Evolutionary conservation across 2,329 filamentous ascomycete species (phyloP).

Genomic region (Penicillium sp.): DNA sequence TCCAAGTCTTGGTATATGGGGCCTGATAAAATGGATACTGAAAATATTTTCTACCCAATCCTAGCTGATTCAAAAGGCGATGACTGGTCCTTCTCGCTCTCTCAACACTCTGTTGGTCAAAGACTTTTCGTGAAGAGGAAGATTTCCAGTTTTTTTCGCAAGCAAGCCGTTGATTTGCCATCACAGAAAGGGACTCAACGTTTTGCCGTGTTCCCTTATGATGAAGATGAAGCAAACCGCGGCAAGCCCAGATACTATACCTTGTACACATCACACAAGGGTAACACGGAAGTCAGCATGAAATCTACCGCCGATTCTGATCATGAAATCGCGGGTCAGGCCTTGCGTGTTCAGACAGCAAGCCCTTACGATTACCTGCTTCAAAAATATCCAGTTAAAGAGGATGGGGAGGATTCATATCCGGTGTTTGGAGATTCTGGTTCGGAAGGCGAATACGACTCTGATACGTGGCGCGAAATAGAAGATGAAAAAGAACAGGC

Average conservation of each 20-base stretch:
- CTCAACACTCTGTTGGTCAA: slow-evolving; percentile 22
- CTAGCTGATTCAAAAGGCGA: slow-evolving; percentile 22
- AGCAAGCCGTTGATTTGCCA: slow-evolving; percentile 21
- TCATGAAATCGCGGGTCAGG: slow-evolving; percentile 6
- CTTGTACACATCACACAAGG: slow-evolving; percentile 24
- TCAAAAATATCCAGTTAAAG: slow-evolving; percentile 38
- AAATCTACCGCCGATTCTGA: slow-evolving; percentile 26
- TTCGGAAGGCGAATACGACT: slow-evolving; percentile 52
- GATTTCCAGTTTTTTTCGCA: slow-evolving; percentile 25
- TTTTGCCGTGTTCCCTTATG: slow-evolving; percentile 29
- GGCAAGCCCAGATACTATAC: slow-evolving; percentile 24
- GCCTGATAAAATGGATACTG: slow-evolving; percentile 30
- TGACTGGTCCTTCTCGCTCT: slow-evolving; percentile 23
- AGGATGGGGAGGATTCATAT: slow-evolving; percentile 43
- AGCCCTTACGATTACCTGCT: slow-evolving; percentile 34
- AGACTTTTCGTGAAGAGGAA: slow-evolving; percentile 28
- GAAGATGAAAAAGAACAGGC: slow-evolving; percentile 46
- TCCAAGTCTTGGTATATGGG: slow-evolving; percentile 35
- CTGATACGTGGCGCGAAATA: slow-evolving; percentile 60
- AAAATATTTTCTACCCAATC: slow-evolving; percentile 43
- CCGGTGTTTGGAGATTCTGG: slow-evolving; percentile 56
- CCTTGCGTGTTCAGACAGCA: slow-evolving; percentile 1
- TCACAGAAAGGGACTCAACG: slow-evolving; percentile 18
- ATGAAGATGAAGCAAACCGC: slow-evolving; percentile 12
- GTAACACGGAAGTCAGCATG: slow-evolving; percentile 22